Percentiles rank a stretch among this genome's conserved stretches.
Evolutionary conservation across 2,329 filamentous ascomycete genomes (phyloP).

Genomic region (Talaromyces sp.): DNA sequence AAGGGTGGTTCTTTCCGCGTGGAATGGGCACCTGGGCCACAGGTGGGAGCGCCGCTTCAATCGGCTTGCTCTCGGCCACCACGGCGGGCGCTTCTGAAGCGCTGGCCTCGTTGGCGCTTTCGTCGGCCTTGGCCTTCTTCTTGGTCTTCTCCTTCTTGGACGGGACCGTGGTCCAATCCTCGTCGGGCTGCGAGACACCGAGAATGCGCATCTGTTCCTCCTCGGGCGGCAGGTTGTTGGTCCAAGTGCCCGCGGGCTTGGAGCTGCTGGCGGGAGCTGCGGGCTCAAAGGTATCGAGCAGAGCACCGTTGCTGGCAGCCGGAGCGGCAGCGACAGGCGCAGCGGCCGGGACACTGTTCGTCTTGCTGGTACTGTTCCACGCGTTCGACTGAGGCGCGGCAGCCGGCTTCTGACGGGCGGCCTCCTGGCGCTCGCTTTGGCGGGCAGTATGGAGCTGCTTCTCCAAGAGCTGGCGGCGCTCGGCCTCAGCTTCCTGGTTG

Average conservation of each 20-base stretch:
- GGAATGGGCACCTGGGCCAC: conserved; percentile 21
- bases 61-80: conserved; percentile 7
- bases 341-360: conserved; percentile 18
- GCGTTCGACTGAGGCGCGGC: conserved; percentile 42
- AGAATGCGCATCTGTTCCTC: conserved; percentile 57
- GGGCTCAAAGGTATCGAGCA: conserved; percentile 41
- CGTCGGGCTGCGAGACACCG: conserved; percentile 43
- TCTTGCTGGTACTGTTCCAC: conserved; percentile 39
- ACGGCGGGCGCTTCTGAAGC: conserved; percentile 24
- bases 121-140: conserved; percentile 36
- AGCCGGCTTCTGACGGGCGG: conserved; percentile 46
- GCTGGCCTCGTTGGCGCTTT: conserved; percentile 43
- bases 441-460: conserved; percentile 78
- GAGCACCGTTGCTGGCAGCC: conserved; percentile 18
- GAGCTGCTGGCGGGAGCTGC: conserved; percentile 13
- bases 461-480: conserved; percentile 72
- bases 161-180: conserved; percentile 58
- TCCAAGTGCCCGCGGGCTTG: conserved; percentile 36
- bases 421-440: conserved; percentile 77
- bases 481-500: conserved; percentile 72
- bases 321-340: conserved; percentile 12
- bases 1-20: conserved; percentile 36
- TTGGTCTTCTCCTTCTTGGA: conserved; percentile 54
- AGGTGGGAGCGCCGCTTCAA: conserved; percentile 27
- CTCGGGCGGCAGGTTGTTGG: conserved; percentile 51